Evolutionary conservation across 2,329 filamentous ascomycete species (phyloP).

Genomic region (Apiospora aurea): DNA sequence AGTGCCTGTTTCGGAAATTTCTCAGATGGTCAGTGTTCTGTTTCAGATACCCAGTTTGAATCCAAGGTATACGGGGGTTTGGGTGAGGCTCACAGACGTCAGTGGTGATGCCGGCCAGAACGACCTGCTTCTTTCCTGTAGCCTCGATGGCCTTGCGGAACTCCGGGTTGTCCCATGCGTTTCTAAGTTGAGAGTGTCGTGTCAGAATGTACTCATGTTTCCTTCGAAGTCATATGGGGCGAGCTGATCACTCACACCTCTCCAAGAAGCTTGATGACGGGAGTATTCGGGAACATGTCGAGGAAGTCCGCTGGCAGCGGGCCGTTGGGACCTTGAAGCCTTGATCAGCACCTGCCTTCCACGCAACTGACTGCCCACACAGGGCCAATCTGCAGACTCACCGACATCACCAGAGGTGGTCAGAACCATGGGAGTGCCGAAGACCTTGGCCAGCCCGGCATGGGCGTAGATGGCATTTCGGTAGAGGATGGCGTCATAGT

Average conservation of each 20-base stretch:
- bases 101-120: constrained; percentile 75
- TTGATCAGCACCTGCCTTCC: not conserved
- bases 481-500: constrained; percentile 71
- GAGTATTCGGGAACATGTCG: constrained; percentile 70
- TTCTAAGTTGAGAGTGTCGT: constrained; percentile 33
- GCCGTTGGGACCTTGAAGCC: constrained; percentile 68
- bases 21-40: not conserved
- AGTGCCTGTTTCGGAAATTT: constrained; percentile 53
- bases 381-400: constrained; percentile 29
- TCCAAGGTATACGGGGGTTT: not conserved
- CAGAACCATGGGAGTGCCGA: constrained; percentile 72
- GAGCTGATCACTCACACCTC: constrained; percentile 56
- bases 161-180: constrained; percentile 78
- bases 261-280: constrained; percentile 71
- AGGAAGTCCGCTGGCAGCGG: constrained; percentile 73
- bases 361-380: not conserved
- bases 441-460: constrained; percentile 69
- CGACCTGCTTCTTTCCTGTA: constrained; percentile 72
- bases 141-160: constrained; percentile 72
- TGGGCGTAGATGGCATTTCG: constrained; percentile 73
- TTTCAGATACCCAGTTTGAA: not conserved
- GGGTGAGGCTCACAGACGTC: constrained; percentile 66
- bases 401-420: constrained; percentile 71
- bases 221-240: not conserved
- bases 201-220: not conserved